Base-by-base conservation (phyloP, 2,329 filamentous ascomycete genomes). In the Fusarium sp. region DNA sequence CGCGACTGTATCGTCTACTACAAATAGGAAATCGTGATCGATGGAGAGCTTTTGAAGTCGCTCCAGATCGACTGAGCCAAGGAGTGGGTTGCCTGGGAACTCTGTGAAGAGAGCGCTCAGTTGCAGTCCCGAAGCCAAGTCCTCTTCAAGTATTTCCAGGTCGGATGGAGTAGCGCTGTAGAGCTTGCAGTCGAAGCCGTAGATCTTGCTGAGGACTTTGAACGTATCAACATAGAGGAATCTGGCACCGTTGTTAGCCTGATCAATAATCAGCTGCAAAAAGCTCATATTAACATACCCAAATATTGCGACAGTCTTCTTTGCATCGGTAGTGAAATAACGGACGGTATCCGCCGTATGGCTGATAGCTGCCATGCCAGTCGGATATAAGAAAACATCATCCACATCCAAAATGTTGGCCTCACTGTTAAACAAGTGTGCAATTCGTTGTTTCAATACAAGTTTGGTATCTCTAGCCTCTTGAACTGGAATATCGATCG, bases 331-430 rank as follows among this genome's bases (percentile, higher is more conserved):
- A 18, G 37, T 48, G 2, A 71, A 27, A 9, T 40, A 13, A 0
- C 11, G 43, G 25, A 76, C 14, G 5, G 63, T 60, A 4, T 57
- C 41, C 5, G 71, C 72, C 45, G 67, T 68, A 18, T 72, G 70
- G 7, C 66, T 67, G 15, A 88, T 82, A n/a, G 80, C 79, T 4
- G 82, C 80, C 85, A 87, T 88, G 20, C 85, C 85, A 4, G 80
- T 82, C 14, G 79, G 79, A 63, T 82, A 85, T 6, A 87, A 75
- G 46, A 79, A 85, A 1, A 87, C 79, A 64, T 85, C 82, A 3
- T 72, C 59, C 7, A 17, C n/a, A 9, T 18, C 18, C 6, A 71
- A n/a, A 13, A 14, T 29, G 31, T 37, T 51, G 10, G 35, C 36
- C 13, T 58, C 67, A 2, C 72, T 70, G 1, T 71, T 70, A 1